Evolutionary conservation across 371 early-diverging fungal genomes (phyloP), one percentile per base, ranked within the genome.

Genomic region (Mortierella sp.): DNA sequence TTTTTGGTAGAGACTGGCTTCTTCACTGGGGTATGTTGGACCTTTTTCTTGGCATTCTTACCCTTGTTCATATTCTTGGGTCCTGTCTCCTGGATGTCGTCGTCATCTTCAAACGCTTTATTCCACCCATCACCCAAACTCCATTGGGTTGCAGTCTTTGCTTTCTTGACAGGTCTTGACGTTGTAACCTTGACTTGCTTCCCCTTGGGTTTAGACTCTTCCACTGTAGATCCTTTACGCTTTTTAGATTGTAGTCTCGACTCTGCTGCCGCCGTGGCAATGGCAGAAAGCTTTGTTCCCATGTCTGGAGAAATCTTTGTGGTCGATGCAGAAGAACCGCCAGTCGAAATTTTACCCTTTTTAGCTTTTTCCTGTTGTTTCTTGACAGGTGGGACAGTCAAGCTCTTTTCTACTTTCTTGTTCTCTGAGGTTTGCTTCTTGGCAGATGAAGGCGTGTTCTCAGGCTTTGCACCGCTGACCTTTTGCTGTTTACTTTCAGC

Each of bases 51-150:
- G 66, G 62, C 53, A 29, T 46, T 52, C 19, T 44, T 57, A 26
- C 68, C 64, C 15, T 57, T 60, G 7, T 26, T 68, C 11, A 14
- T 47, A 12, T 59, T 59, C 28, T 47, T 59, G n/a, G 37, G 16
- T 15, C 44, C n/a, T 18, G 25, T 15, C 18, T 12, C 51, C 14
- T 70, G 37, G 9, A 5, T 60, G 18, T 75, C 70, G 15, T 66
- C 56, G 9, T 57, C 52, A 21, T 74, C 68, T 45, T 76, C 77
- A 21, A 76, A 71, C 28, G 58, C 71, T 50, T 71, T 72, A 56
- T 68, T 76, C 77, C 77, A 76, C 1, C 72, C 77, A 51, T 76
- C 77, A 7, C 77, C 77, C 14, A 76, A 65, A 21, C 72, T 76
- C 77, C 77, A 76, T 15, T 64, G 44, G 0, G 50, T 48, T 47